Percentiles rank a stretch among this genome's conserved stretches.
These are phyloP conservation scores for Mucor racemosus DNA, from an alignment of 371 early-diverging fungal species.

Conservation along the genomic window DNA sequence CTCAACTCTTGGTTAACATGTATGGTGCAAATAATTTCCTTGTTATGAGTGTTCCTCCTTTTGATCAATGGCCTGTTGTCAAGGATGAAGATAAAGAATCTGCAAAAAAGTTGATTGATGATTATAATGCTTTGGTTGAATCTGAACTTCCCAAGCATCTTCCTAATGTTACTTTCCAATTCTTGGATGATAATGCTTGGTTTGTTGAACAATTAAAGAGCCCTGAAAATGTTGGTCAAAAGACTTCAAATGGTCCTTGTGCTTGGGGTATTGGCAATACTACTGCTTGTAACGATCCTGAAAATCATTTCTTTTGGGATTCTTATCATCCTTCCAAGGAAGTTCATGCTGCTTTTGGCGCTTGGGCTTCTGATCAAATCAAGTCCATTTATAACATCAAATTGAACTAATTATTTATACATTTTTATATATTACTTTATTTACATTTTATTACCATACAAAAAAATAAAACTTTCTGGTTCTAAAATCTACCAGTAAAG, in stretches of 20 bases:
- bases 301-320: conserved; percentile 28
- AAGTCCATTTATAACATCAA: conserved; percentile 5
- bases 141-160: conserved; percentile 15
- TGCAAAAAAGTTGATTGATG: conserved; percentile 15
- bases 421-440: conserved; percentile 2
- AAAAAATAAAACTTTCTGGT: neutral
- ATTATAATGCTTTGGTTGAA: conserved; percentile 19
- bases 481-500: conserved; percentile 11
- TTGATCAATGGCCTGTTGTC: conserved; percentile 26
- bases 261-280: conserved; percentile 32
- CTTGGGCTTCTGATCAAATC: conserved; percentile 10
- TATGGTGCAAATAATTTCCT: conserved; percentile 24
- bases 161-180: conserved; percentile 16
- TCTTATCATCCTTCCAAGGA: conserved; percentile 30
- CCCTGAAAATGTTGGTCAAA: conserved; percentile 19
- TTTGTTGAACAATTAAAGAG: conserved; percentile 12
- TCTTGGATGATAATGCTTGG: conserved; percentile 16
- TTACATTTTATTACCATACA: neutral
- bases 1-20: conserved; percentile 17
- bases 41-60: conserved; percentile 24
- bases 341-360: conserved; percentile 29
- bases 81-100: conserved; percentile 14
- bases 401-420: conserved; percentile 3
- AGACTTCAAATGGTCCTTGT: conserved; percentile 28
- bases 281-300: conserved; percentile 23